These are phyloP conservation scores for Dendrostoma leiphaemia DNA, from an alignment of 2,329 filamentous ascomycete genomes.

Conservation along the genomic window DNA sequence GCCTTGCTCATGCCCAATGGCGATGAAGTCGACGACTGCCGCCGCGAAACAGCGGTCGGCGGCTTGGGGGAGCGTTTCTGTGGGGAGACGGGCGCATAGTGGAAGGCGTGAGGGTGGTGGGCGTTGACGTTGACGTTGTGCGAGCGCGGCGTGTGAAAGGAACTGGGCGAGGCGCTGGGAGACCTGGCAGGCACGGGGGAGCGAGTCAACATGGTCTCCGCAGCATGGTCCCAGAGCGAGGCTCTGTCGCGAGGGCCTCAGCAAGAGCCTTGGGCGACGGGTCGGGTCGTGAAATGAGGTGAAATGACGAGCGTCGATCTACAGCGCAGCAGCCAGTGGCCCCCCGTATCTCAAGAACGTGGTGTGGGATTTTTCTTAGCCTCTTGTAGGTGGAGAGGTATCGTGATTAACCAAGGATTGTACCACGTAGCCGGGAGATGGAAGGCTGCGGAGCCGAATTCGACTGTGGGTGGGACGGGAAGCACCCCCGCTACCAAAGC, in stretches of 20 bases:
- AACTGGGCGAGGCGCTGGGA: conserved; percentile 51
- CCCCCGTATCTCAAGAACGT: neutral
- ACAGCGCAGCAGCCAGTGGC: too few relatives aligned
- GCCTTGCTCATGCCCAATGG: conserved; percentile 24
- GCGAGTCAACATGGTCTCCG: conserved; percentile 58
- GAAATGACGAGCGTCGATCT: neutral
- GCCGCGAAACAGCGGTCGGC: conserved; percentile 39
- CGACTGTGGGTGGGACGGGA: neutral
- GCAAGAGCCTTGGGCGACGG: conserved; percentile 14
- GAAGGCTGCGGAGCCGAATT: neutral
- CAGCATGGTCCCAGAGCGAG: conserved; percentile 34
- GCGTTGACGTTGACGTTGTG: conserved; percentile 6
- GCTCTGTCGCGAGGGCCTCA: conserved; percentile 26
- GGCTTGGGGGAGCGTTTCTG: conserved; percentile 41
- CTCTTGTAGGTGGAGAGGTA: too few relatives aligned
- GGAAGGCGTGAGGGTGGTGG: conserved; percentile 25
- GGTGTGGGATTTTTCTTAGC: too few relatives aligned
- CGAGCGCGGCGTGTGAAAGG: conserved; percentile 29
- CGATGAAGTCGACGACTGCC: conserved; percentile 38
- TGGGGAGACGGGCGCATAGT: conserved; percentile 47
- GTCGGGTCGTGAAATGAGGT: neutral
- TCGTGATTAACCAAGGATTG: too few relatives aligned
- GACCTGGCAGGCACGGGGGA: conserved; percentile 50
- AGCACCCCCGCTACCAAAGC: neutral
- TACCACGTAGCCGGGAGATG: too few relatives aligned